Base-by-base conservation (phyloP, 345 rosid species). In the Citropsis articulata region DNA sequence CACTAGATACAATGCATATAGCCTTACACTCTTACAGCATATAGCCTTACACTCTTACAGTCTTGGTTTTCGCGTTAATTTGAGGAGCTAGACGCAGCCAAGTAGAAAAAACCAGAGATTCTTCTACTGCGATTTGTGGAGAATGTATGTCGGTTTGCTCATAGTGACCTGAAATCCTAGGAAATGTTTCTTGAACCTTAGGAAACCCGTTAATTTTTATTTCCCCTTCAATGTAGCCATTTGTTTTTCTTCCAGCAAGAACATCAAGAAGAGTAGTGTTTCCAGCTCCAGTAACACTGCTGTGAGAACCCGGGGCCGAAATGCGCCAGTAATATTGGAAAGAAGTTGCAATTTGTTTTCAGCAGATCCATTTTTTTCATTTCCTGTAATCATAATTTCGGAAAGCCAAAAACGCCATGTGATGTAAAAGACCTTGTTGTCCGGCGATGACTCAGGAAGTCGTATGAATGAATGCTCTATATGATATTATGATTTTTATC, bases 341-440 rank as follows among this genome's bases (percentile, higher is more conserved):
- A 94, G 94, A 66, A 94, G 91, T 62, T 87, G 95, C n/a, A 92
- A 77, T 74, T 76, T 91, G 71, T 87, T 88, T 69, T 80, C 50
- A 18, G 73, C 65, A 81, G 75, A 85, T 3, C 92, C 92, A 63
- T 80, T 79, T 77, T 33, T 81, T 77, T 86, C 90, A 88, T 86
- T 81, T 81, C 92, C 98, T 91, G 80, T 35, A 25, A 48, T 33
- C 63, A 21, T n/a, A 3, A 13, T 35, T 61, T 14, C 16, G 7
- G 25, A 64, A 65, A 56, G 56, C 19, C 69, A 61, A 18, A 25
- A 1, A 38, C 27, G 38, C 38, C 12, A n/a, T 59, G 35, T 22
- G 18, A 5, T 10, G 66, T 28, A 38, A 57, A 35, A 16, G 36
- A n/a, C 55, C 42, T 8, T 30, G 21, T 33, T 7, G 60, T 24